Evolutionary conservation across 1,284 basidiomycete genomes (phyloP), one percentile per base, ranked within the genome.

Genomic region (Volvariella volvacea): DNA sequence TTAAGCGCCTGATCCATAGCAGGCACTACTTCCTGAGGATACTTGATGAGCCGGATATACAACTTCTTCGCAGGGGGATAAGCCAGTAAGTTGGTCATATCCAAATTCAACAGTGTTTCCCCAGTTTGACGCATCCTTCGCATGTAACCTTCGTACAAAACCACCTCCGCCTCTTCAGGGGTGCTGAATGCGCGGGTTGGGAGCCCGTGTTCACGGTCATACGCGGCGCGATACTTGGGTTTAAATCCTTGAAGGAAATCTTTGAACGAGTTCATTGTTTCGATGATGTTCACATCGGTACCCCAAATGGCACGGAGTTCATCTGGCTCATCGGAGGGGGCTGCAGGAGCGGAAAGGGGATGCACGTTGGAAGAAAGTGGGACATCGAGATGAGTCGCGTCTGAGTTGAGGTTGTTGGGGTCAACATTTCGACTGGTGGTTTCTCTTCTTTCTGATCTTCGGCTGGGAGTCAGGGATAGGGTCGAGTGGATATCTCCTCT

Each of bases 1-100:
- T 94, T 92, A 52, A 98, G 69, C 0, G 93, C 87, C 58, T 94
- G 91, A 73, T 99, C 96, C 85, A 97, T 93, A 43, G 92, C 90
- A 2, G 95, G 95, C 34, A 99, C 78, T 42, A 98, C 83, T 70
- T 99, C 95, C 63, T 97, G 93, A 0, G 95, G 96, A 62, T 95
- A 99, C 59, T 92, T 93, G 52, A 84, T 64, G 10, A 98, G 70
- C 56, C 90, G 88, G 34, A 69, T 67, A 59, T 89, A 78, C 10
- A 97, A 72, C 63, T 92, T 92, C 59, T 81, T 84, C 49, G 83
- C 82, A 4, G 88, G 82, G 0, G 92, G 90, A 62, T 88, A 99
- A 0, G 94, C 82, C 21, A 86, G 73, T n/a, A 99, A 68, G 62
- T 99, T 96, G 56, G 77, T 60, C 61, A 92, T 77, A 58, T 98